A percentile compares a stretch with the other conserved stretches of the same genome.
phyloP scores from a whole-genome alignment of 1,139 yeast genomes.

The Kodamaea plutei region DNA sequence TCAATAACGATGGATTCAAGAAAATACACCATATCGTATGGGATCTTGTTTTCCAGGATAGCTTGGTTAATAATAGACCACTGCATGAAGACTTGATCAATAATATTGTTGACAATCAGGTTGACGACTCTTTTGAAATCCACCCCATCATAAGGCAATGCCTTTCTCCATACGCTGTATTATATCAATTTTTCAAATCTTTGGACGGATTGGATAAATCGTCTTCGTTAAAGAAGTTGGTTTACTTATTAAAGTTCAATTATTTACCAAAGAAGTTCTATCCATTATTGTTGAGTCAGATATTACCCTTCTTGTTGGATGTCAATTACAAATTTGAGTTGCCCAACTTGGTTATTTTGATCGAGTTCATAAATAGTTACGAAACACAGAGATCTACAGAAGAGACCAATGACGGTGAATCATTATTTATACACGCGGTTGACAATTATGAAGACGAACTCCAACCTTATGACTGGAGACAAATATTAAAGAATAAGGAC shows the following conservation, averaged over 20 bases:
- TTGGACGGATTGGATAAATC: slow-evolving; percentile 22
- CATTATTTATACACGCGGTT: slow-evolving; percentile 30
- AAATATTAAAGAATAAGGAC: slow-evolving; percentile 14
- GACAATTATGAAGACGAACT: slow-evolving; percentile 19
- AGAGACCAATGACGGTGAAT: slow-evolving; percentile 28
- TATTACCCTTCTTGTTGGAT: slow-evolving; percentile 39
- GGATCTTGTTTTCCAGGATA: slow-evolving; percentile 55
- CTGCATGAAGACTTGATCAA: slow-evolving; percentile 54
- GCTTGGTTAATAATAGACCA: slow-evolving; percentile 50
- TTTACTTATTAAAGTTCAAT: slow-evolving; percentile 57
- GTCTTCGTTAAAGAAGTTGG: slow-evolving; percentile 30
- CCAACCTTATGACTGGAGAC: slow-evolving; percentile 35
- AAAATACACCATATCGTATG: slow-evolving; percentile 40
- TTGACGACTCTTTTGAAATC: slow-evolving; percentile 30
- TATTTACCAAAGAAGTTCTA: slow-evolving; percentile 59
- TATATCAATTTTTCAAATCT: slow-evolving; percentile 45
- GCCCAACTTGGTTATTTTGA: slow-evolving; percentile 44
- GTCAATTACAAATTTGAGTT: slow-evolving; percentile 27
- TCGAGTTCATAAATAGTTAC: slow-evolving; percentile 47
- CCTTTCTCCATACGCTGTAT: slow-evolving; percentile 68
- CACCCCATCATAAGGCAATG: slow-evolving; percentile 64
- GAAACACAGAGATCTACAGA: slow-evolving; percentile 26
- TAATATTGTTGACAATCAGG: slow-evolving; percentile 44
- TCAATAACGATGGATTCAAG: slow-evolving; percentile 29
- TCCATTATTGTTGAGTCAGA: slow-evolving; percentile 48